phyloP scores from a whole-genome alignment of 2,329 filamentous ascomycete genomes.

The Ophiostoma tasmaniense region DNA sequence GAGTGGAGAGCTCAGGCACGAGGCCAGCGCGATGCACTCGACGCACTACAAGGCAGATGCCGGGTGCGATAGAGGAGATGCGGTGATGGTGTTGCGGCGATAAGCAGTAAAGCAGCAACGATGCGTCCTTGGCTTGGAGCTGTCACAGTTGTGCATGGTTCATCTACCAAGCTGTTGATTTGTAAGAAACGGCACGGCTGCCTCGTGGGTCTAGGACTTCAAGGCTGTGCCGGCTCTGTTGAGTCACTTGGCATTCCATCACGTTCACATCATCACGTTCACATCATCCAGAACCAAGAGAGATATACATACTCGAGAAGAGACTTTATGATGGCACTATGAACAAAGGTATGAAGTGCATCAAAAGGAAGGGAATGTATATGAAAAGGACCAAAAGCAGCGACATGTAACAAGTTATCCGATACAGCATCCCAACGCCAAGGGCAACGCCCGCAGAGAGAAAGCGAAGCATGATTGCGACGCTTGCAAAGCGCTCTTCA shows the following conservation, averaged over 20 bases:
- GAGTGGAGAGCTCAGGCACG: not conserved
- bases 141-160: not conserved
- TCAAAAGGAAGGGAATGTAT: not conserved
- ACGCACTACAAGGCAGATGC: not conserved
- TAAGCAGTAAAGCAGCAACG: not conserved
- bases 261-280: not conserved
- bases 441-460: not conserved
- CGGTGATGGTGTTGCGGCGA: not conserved
- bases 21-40: not conserved
- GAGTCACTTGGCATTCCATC: not conserved
- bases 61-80: too few species aligned
- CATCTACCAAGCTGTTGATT: not conserved
- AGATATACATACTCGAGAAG: not conserved
- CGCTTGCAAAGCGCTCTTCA: not conserved
- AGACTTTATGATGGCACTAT: not conserved
- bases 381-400: not conserved
- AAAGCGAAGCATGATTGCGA: not conserved
- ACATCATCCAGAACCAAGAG: not conserved
- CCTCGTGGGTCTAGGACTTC: not conserved
- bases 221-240: not conserved
- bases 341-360: not conserved
- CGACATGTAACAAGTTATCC: slow-evolving; percentile 2
- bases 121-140: too few species aligned
- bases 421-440: slow-evolving; percentile 15
- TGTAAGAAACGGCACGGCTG: not conserved